Evolutionary conservation across 2,329 filamentous ascomycete species (phyloP), one percentile per base, ranked within the genome.

Genomic region (Cercospora canescens): DNA sequence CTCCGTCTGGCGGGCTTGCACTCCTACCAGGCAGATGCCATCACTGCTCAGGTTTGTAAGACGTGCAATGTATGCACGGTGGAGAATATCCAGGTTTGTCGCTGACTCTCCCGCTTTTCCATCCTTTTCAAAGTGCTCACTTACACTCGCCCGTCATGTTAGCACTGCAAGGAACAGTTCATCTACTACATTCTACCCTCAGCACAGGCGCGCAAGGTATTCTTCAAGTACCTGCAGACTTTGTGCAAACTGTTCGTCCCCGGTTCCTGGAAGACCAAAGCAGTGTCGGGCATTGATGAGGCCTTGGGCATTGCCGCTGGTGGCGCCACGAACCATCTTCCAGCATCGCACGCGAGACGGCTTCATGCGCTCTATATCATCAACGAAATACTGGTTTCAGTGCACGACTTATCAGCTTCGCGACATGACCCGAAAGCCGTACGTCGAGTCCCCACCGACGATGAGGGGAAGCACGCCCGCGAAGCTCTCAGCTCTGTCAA

Each of bases 1-100:
- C 48, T 62, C 3, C 32, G 48, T 2, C 59, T 34, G 14, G 30
- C 28, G 26, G 59, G 59, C 12, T 14, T 62, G 45, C 59, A 54
- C 9, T 48, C 28, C 9, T 21, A 28, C 21, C 12, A 52, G 41
- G 59, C 59, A 28, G 45, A 62, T 9, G 59, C 59, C 28, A 1
- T 62, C 24, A 34, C 59, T 54, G 45, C 59, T 2, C 60, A 60
- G 16, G 21, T 72, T 2, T 68, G 68, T 60, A 61, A 59, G 52
- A 69, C 69, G 32, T 66, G 62, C 61, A 73, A 73, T 54, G 50
- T 68, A 2, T 72, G 71, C 67, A 68, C 71, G 12, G n/a, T 41
- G 18, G 58, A 62, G 21, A 70, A 72, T 37, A 52, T 73, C 45
- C 69, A 73, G 71, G 71, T 73, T 69, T 66, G 71, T 71, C 50